A percentile compares a stretch with the other conserved stretches of the same genome.
phyloP scores from a whole-genome alignment of 163 green algal genomes.

The Scenedesmus sp. region DNA sequence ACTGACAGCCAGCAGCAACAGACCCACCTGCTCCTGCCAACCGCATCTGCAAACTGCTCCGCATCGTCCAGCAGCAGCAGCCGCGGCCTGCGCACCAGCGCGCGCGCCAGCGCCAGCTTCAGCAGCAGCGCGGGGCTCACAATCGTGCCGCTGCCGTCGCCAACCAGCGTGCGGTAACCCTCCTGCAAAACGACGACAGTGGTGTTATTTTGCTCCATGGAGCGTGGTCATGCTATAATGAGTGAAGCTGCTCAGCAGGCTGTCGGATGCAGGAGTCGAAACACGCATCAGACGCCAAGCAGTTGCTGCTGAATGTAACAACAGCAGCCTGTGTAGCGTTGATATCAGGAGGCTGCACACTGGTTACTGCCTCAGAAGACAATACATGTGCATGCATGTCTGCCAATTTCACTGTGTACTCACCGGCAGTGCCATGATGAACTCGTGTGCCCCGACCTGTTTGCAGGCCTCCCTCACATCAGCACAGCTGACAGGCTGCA shows the following conservation, averaged over 20 bases:
- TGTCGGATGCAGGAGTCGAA: neutral
- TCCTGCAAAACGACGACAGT: neutral
- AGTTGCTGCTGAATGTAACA: too few species aligned
- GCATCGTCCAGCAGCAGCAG: conserved; percentile 37
- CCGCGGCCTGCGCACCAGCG: neutral
- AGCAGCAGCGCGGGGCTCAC: neutral
- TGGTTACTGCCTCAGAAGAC: neutral
- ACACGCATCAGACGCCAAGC: too few species aligned
- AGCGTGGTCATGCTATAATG: too few species aligned
- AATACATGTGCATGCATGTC: too few species aligned
- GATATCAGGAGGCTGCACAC: neutral
- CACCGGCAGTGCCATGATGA: conserved; percentile 14
- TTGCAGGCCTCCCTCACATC: conserved; percentile 1
- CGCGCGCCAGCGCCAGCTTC: conserved; percentile 16
- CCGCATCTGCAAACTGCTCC: conserved; percentile 1
- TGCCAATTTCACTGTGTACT: neutral
- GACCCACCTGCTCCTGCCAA: neutral
- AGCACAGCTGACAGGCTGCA: neutral
- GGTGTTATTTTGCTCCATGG: neutral
- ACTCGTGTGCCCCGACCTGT: conserved; percentile 7
- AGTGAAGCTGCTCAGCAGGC: too few species aligned
- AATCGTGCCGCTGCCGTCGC: conserved; percentile 20
- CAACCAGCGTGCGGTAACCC: conserved; percentile 38
- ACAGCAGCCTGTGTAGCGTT: too few species aligned
- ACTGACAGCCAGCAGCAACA: neutral